Conservation (phyloP, 2,329 filamentous ascomycete genomes). For the Cladophialophora psammophila region DNA sequence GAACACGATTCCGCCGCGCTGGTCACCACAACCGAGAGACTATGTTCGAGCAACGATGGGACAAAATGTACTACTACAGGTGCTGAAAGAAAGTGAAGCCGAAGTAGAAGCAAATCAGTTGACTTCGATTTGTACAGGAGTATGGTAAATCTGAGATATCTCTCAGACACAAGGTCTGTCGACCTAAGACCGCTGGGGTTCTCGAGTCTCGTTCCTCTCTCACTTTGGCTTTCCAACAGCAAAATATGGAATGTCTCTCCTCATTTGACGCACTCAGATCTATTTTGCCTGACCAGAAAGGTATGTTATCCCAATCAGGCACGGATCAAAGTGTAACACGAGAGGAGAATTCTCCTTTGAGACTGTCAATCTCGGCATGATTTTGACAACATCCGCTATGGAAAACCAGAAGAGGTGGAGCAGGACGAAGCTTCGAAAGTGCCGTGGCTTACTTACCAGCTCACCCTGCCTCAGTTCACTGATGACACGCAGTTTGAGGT, state of each 20-base stretch:
- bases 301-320: slow-evolving; percentile 20
- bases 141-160: background rate
- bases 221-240: background rate
- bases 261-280: slow-evolving; percentile 25
- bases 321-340: slow-evolving; percentile 22
- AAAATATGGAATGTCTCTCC: slow-evolving; percentile 13
- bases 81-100: background rate
- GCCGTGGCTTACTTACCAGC: slow-evolving; percentile 26
- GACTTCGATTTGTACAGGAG: background rate
- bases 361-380: slow-evolving; percentile 64
- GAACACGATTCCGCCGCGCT: background rate
- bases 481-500: slow-evolving; percentile 24
- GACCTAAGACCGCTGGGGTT: background rate
- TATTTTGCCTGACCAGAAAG: slow-evolving; percentile 18
- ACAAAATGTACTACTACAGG: background rate
- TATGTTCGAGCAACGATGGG: background rate
- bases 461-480: slow-evolving; percentile 18
- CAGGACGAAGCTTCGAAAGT: slow-evolving; percentile 41
- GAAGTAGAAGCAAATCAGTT: background rate
- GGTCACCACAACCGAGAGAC: background rate
- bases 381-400: slow-evolving; percentile 40
- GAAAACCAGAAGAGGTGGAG: slow-evolving; percentile 29
- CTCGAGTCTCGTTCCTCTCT: background rate
- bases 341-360: slow-evolving; percentile 13
- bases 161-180: background rate